phyloP scores from a whole-genome alignment of 805 yeast genomes.

The Candida vartiovaarae region DNA sequence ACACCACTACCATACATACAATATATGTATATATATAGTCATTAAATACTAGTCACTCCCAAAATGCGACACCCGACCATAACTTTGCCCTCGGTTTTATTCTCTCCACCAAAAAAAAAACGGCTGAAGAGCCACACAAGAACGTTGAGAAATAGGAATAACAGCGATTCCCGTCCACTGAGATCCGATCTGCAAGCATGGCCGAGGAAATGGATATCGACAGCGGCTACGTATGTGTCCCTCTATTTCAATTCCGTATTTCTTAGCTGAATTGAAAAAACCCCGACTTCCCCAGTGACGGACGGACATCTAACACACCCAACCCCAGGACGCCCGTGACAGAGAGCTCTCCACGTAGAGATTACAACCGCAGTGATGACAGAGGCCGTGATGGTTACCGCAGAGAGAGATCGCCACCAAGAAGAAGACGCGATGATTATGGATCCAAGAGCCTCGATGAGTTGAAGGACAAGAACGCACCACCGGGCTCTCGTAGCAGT shows the following conservation, averaged over 20 bases:
- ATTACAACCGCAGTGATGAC: neutral
- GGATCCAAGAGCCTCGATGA: slow-evolving; percentile 17
- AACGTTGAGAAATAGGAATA: too few species aligned
- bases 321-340: slow-evolving; percentile 19
- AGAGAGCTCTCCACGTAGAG: slow-evolving; percentile 28
- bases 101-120: too few species aligned
- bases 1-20: neutral
- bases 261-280: neutral
- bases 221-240: slow-evolving; percentile 12
- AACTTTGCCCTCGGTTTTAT: too few species aligned
- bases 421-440: slow-evolving; percentile 22
- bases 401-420: slow-evolving; percentile 22
- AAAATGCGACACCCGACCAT: too few species aligned
- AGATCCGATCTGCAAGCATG: slow-evolving; percentile 25
- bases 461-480: slow-evolving; percentile 23
- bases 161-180: too few species aligned
- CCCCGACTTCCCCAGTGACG: too few species aligned
- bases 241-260: neutral
- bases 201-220: slow-evolving; percentile 57
- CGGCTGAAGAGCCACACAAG: too few species aligned
- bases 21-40: neutral
- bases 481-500: slow-evolving; percentile 27
- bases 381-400: slow-evolving; percentile 16
- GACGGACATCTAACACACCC: slow-evolving; percentile 6
- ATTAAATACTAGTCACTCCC: too few species aligned